phyloP scores from a whole-genome alignment of 441 rosid species.

The Adansonia gregorii region DNA sequence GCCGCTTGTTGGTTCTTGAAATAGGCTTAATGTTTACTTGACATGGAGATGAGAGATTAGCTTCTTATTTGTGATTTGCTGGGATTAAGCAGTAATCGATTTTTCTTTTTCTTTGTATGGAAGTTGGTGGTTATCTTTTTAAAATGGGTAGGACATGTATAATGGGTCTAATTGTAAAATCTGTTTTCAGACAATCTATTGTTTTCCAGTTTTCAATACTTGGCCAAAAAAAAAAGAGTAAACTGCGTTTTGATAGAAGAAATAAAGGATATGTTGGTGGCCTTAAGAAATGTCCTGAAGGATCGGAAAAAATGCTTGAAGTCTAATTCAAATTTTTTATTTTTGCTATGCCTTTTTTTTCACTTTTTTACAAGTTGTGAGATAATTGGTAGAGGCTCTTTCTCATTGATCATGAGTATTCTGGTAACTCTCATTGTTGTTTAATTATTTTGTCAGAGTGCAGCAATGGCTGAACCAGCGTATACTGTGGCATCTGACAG shows the following conservation, averaged over 20 bases:
- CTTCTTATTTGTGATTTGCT: background rate
- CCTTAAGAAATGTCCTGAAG: too few relatives aligned
- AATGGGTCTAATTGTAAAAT: too few relatives aligned
- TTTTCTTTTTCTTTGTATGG: background rate
- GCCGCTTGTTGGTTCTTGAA: background rate
- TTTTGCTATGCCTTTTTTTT: background rate
- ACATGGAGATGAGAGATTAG: background rate
- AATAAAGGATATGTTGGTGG: background rate
- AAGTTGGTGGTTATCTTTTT: background rate
- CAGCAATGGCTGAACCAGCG: conserved; percentile 75
- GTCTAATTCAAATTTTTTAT: background rate
- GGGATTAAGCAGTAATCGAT: background rate
- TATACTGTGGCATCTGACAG: conserved; percentile 86
- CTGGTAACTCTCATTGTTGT: background rate
- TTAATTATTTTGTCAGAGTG: conserved; percentile 22
- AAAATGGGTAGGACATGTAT: background rate
- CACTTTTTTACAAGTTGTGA: background rate
- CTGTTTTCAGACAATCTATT: too few relatives aligned
- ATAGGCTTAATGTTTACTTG: background rate
- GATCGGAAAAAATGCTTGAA: background rate
- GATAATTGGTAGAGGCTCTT: background rate
- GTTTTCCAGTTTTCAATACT: too few relatives aligned
- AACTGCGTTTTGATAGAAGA: background rate
- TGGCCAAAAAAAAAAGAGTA: too few relatives aligned
- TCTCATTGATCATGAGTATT: background rate